A percentile compares a stretch with the other conserved stretches of the same genome.
Evolutionary conservation across 2,329 filamentous ascomycete genomes (phyloP).

Genomic region (Mycosphaerella sp.): DNA sequence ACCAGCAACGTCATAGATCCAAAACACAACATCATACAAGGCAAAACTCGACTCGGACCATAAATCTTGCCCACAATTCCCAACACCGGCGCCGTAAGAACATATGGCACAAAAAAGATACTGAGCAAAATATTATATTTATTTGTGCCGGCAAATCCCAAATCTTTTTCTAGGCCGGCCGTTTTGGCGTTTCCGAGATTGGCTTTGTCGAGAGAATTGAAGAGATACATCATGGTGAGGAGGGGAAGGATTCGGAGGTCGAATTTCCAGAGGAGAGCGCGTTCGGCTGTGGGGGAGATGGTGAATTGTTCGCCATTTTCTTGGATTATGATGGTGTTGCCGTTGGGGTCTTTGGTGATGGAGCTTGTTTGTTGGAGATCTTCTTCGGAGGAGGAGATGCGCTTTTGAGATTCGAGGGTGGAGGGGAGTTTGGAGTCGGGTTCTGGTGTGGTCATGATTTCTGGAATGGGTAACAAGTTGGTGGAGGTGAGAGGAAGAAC

Average conservation of each 20-base stretch:
- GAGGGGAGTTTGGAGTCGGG: conserved; percentile 9
- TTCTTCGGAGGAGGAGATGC: neutral
- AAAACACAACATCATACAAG: conserved; percentile 55
- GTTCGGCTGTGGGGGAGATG: conserved; percentile 44
- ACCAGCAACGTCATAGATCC: conserved; percentile 58
- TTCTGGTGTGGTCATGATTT: neutral
- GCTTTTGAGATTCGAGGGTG: conserved; percentile 8
- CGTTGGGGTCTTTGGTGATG: conserved; percentile 16
- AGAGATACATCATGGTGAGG: conserved; percentile 55
- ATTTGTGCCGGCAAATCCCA: conserved; percentile 53
- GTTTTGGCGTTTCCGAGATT: conserved; percentile 41
- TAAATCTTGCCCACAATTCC: conserved; percentile 63
- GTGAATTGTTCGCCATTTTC: conserved; percentile 26
- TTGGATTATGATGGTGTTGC: conserved; percentile 18
- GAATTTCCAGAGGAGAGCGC: conserved; percentile 50
- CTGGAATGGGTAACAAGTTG: neutral
- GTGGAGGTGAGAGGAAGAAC: neutral
- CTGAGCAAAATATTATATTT: conserved; percentile 61
- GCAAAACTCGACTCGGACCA: conserved; percentile 56
- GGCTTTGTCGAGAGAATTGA: conserved; percentile 47
- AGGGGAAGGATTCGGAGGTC: conserved; percentile 51
- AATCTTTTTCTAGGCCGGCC: conserved; percentile 43
- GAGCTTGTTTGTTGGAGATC: conserved; percentile 13
- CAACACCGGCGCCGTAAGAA: conserved; percentile 60
- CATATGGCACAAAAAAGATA: conserved; percentile 71